Evolutionary conservation across 306 rosid genomes (phyloP).

Genomic region (Sphenostylis stenocarpa): DNA sequence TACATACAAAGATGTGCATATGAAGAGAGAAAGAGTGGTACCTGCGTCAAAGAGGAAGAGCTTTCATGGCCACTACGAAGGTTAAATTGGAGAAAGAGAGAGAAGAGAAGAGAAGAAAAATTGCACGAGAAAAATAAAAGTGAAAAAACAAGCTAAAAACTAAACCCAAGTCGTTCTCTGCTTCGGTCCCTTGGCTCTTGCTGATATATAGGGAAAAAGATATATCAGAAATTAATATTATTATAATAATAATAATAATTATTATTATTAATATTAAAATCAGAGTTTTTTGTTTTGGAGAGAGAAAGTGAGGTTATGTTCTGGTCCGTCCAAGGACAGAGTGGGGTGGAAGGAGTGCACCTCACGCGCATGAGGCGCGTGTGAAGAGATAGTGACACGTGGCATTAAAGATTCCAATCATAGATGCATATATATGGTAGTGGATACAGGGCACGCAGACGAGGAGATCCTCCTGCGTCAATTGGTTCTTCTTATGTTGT

Average conservation of each 20-base stretch:
- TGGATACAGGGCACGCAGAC: neutral
- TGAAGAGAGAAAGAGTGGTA: conserved; percentile 28
- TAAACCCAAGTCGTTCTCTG: conserved; percentile 47
- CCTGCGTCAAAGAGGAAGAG: conserved; percentile 57
- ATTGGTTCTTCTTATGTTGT: neutral
- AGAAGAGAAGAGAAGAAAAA: neutral
- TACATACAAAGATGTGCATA: conserved; percentile 7
- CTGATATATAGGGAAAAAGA: conserved; percentile 34
- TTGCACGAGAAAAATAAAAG: conserved; percentile 13
- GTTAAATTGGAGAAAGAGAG: conserved; percentile 46
- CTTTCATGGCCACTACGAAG: conserved; percentile 60
- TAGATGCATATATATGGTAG: neutral
- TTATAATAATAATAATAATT: neutral
- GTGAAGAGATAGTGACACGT: conserved; percentile 28
- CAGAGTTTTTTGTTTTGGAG: conserved; percentile 9
- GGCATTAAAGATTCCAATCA: conserved; percentile 46
- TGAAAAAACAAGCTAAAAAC: conserved; percentile 20
- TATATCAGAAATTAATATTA: neutral
- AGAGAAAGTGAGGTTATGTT: conserved; percentile 37
- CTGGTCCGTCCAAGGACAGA: conserved; percentile 38
- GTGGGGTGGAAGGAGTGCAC: neutral
- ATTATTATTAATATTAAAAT: neutral
- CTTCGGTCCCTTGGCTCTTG: conserved; percentile 1
- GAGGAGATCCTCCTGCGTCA: conserved; percentile 35
- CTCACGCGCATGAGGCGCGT: conserved; percentile 48